A percentile compares a stretch with the other conserved stretches of the same genome.
Conservation (phyloP, 768 basidiomycete species). For the Clathrus columnatus region DNA sequence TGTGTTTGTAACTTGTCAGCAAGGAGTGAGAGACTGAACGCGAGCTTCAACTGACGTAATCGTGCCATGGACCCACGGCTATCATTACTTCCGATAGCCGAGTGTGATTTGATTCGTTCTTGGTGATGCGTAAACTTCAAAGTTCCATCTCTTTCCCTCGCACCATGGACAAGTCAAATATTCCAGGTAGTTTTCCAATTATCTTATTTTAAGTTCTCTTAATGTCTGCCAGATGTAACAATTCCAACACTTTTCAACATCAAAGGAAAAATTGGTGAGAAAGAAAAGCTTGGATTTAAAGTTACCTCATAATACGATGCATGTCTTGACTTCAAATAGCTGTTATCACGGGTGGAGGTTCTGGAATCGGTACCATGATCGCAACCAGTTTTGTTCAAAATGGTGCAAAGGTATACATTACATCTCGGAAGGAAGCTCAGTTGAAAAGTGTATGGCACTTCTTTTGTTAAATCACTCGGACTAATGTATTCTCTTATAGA, state of each 20-base stretch:
- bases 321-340: constrained; percentile 29
- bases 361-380: constrained; percentile 80
- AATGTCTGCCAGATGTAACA: constrained; percentile 47
- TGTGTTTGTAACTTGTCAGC: too few relatives aligned
- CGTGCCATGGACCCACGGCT: too few relatives aligned
- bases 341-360: constrained; percentile 75
- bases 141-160: too few relatives aligned
- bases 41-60: too few relatives aligned
- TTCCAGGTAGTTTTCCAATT: too few relatives aligned
- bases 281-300: background rate
- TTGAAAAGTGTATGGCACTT: constrained; percentile 52
- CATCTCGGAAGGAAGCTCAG: constrained; percentile 71
- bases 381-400: constrained; percentile 76
- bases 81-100: too few relatives aligned
- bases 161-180: too few relatives aligned
- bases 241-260: constrained; percentile 53
- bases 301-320: background rate
- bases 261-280: constrained; percentile 57
- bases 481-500: constrained; percentile 22
- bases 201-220: too few relatives aligned
- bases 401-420: constrained; percentile 85
- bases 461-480: background rate
- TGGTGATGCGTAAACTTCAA: too few relatives aligned
- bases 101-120: too few relatives aligned
- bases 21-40: too few relatives aligned